phyloP scores from a whole-genome alignment of 164 flowering plant species.

The Saururus chinensis region DNA sequence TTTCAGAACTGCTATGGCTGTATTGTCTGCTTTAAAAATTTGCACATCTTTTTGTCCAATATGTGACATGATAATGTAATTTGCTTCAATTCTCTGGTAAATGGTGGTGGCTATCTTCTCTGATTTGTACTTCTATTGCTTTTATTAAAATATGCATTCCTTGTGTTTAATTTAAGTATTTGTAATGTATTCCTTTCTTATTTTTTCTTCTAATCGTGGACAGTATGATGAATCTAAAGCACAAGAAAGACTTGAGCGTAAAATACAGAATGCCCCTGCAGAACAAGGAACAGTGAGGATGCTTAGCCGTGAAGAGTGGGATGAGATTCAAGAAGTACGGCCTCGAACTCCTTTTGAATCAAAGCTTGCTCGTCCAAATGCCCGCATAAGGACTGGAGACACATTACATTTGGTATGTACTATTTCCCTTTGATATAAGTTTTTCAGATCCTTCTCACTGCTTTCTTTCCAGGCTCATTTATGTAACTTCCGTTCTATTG shows the following conservation, averaged over 20 bases:
- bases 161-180: neutral
- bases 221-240: constrained; percentile 67
- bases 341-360: constrained; percentile 98
- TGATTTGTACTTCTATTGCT: neutral
- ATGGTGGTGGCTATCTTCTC: neutral
- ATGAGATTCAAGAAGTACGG: constrained; percentile 54
- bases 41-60: too few species aligned
- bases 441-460: neutral
- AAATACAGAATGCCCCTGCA: constrained; percentile 69
- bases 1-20: too few species aligned
- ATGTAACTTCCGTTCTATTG: neutral
- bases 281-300: constrained; percentile 87
- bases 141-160: neutral
- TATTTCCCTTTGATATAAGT: neutral
- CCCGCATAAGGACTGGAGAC: constrained; percentile 72
- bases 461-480: neutral
- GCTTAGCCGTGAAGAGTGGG: constrained; percentile 92
- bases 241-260: constrained; percentile 72
- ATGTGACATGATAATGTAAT: too few species aligned
- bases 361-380: constrained; percentile 79
- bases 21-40: too few species aligned
- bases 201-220: constrained; percentile 3
- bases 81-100: neutral
- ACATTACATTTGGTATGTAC: constrained; percentile 46
- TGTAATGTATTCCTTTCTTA: neutral